Percentiles rank a stretch among this genome's conserved stretches.
Evolutionary conservation across 1,284 basidiomycete species (phyloP).

Genomic region (Anthracocystis panici-leucophaei): DNA sequence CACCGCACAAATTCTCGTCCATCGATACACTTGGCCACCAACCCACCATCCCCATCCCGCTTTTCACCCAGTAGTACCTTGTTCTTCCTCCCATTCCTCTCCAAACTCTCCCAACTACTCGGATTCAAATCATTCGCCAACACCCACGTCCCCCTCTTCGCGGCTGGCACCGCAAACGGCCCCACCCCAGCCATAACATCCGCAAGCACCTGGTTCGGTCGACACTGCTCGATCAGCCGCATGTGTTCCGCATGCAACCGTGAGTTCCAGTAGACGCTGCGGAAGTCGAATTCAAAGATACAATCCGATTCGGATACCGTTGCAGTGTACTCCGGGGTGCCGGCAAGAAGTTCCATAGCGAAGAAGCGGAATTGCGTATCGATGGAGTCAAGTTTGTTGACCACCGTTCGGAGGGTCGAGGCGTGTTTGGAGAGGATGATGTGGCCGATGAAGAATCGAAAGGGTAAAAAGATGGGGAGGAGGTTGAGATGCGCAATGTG

Average conservation of each 20-base stretch:
- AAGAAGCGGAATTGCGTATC: conserved; percentile 91
- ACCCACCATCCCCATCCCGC: conserved; percentile 26
- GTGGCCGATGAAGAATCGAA: conserved; percentile 89
- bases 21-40: conserved; percentile 52
- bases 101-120: conserved; percentile 81
- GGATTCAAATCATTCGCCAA: conserved; percentile 96
- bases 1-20: conserved; percentile 57
- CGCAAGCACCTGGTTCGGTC: conserved; percentile 77
- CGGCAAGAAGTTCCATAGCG: conserved; percentile 95
- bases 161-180: conserved; percentile 93
- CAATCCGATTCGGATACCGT: conserved; percentile 75
- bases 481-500: conserved; percentile 94
- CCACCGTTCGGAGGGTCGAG: conserved; percentile 82
- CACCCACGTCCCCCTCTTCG: conserved; percentile 81
- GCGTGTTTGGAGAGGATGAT: conserved; percentile 76
- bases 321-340: conserved; percentile 85
- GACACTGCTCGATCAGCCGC: conserved; percentile 81
- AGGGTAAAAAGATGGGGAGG: conserved; percentile 88
- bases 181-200: conserved; percentile 99
- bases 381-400: conserved; percentile 93
- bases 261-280: conserved; percentile 97
- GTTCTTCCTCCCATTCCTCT: conserved; percentile 52
- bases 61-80: conserved; percentile 37
- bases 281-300: conserved; percentile 92
- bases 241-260: conserved; percentile 91